These are phyloP conservation scores for Petunia axillaris DNA, from an alignment of 257 asterid genomes.

Conservation along the genomic window DNA sequence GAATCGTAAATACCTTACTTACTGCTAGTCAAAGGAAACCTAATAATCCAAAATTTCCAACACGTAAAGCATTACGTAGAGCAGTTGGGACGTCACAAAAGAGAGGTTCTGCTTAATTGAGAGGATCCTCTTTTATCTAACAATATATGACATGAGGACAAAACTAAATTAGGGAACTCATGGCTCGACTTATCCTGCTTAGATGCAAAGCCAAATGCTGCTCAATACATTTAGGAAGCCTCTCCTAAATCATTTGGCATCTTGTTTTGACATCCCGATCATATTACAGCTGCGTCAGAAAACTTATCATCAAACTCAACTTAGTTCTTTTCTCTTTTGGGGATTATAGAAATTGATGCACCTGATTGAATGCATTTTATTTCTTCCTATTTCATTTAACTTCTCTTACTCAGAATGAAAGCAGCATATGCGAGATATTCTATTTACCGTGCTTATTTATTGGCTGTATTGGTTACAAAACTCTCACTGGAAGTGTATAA, in stretches of 20 bases:
- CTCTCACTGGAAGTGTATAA: background rate
- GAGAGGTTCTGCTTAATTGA: conserved; percentile 8
- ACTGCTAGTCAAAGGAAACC: conserved; percentile 7
- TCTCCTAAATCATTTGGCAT: background rate
- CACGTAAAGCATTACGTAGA: background rate
- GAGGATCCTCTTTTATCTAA: conserved; percentile 13
- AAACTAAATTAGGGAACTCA: conserved; percentile 1
- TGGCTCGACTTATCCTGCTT: background rate
- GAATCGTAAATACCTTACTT: conserved; percentile 14
- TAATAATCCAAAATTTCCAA: background rate
- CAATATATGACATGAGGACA: background rate
- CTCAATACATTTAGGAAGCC: background rate
- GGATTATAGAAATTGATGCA: background rate
- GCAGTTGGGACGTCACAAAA: background rate
- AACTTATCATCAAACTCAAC: background rate
- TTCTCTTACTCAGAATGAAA: background rate
- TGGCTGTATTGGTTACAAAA: background rate
- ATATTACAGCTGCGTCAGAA: background rate
- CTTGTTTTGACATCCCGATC: background rate
- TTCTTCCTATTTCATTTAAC: conserved; percentile 13
- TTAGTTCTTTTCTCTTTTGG: background rate
- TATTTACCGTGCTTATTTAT: background rate
- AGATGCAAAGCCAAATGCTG: conserved; percentile 17
- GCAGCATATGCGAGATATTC: background rate
- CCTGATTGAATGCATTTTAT: background rate